Evolutionary conservation across 768 basidiomycete genomes (phyloP), one percentile per base, ranked within the genome.

Genomic region (Leccinum truebloodii): DNA sequence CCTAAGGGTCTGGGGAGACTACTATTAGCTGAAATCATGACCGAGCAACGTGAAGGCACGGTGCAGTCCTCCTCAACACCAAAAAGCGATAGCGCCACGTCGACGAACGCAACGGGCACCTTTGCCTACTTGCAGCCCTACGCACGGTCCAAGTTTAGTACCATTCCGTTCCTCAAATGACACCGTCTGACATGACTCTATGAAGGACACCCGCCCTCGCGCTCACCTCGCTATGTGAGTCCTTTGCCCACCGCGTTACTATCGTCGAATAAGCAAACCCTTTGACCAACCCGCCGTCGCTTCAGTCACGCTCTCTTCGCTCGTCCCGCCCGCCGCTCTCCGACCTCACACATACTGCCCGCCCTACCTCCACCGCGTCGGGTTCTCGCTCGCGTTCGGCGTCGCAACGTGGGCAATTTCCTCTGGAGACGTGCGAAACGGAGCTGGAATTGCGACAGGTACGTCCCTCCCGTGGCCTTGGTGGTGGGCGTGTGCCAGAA

Each of bases 391-490:
- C 7, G 72, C 78, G 16, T 80, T 83, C 50, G 76, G 74, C 0
- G 80, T 81, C 1, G 76, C 80, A 2, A 79, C 79, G 1, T 81
- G 80, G 64, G 75, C 80, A 2, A 60, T 81, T 39, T 57, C 69
- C 5, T 26, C 70, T 6, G 80, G 79, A 3, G 80, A 81, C 46
- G 60, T 60, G 32, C 67, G 75, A 30, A 81, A 83, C 57, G 81
- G 81, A 1, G 74, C 77, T 55, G 81, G 81, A 0, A 78, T 81
- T 22, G 64, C 76, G 20, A 81, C 72, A 18, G 72, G 72, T 66
- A 24, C 34, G 67, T 57, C 37, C 13, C 26, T 57, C 44, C 13
- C 34, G 18, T 2, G 2, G 13, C 41, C 41, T 44, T 41, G 8
- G 18, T 18, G 6, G 14, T 9, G 39, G 7, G 39, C 34, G 18